Percentiles rank a stretch among this genome's conserved stretches.
Evolutionary conservation across 1,284 basidiomycete species (phyloP).

Genomic region (Ustilago vetiveriae): DNA sequence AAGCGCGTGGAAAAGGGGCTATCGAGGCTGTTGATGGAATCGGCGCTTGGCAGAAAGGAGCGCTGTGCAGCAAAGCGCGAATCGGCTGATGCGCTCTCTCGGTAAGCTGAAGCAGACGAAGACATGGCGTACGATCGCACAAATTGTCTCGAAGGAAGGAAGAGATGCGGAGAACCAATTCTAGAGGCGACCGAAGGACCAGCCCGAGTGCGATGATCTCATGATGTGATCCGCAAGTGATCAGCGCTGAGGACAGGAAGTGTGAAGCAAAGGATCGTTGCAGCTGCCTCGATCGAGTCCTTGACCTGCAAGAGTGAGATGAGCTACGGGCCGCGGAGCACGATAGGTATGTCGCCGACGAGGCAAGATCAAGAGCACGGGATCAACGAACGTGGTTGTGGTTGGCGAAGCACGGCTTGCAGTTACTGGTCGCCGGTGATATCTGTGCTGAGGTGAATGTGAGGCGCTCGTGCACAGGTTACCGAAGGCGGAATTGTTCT

Average conservation of each 20-base stretch:
- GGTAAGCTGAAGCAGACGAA: constrained; percentile 7
- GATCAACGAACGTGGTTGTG: no score
- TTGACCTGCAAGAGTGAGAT: constrained; percentile 17
- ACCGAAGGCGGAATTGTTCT: no score
- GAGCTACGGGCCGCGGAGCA: no score
- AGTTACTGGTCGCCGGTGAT: no score
- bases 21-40: constrained; percentile 23
- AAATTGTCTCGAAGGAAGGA: not conserved
- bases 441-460: no score
- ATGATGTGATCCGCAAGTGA: constrained; percentile 13
- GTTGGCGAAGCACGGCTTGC: no score
- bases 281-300: not conserved
- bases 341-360: no score
- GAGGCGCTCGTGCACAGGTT: no score
- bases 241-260: no score
- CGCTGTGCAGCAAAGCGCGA: constrained; percentile 9
- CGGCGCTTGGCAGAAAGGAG: constrained; percentile 19
- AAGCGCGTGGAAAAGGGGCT: constrained; percentile 22
- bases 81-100: constrained; percentile 1
- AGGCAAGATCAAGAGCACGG: no score
- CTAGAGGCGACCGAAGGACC: constrained; percentile 3
- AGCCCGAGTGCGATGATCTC: not conserved
- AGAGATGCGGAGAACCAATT: not conserved
- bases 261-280: not conserved
- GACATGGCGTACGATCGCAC: constrained; percentile 13